Base-by-base conservation (phyloP, 2,329 filamentous ascomycete species). In the Clonostachys sp. region DNA sequence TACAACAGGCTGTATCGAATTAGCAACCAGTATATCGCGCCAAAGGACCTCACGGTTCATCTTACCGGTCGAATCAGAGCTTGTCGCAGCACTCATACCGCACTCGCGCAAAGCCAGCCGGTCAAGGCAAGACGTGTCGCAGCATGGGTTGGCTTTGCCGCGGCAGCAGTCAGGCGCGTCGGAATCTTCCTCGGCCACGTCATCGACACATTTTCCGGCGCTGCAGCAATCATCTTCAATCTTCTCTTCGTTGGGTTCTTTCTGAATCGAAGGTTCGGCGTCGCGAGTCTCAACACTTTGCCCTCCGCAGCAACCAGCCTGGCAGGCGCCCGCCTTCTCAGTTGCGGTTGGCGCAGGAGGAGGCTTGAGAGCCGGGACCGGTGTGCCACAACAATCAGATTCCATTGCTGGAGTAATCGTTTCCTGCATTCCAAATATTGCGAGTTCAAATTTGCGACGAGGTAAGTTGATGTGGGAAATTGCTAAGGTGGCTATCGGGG, bases 71-170 rank as follows among this genome's bases (percentile, higher is more conserved):
- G 35, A 12, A 9, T 40, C 34, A 30, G 42, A 16, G 9, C 45
- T 33, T 40, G 30, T 6, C 9, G 33, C 17, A 44, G 20, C 17
- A 42, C 34, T 54, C 51, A 45, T 47, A 48, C 59, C 48, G 51
- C 69, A 74, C 49, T 68, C 71, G 4, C 68, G 67, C 20, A 72
- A 49, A 6, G 73, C 73, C 7, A 77, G 51, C 18, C 70, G 67
- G 42, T 71, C 66, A 45, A 75, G 59, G 51, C 71, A 74, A 34
- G 67, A 62, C 9, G 51, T 50, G 48, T 73, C 65, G 49, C 72
- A 75, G 56, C 71, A 75, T 5, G 71, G 68, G 5, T 53, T 51
- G 1, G 48, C 5, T 50, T 71, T 72, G 14, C 60, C 68, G 38
- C 65, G 61, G 53, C 74, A 77, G 59, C 74, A 77, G 41, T 57